These are phyloP conservation scores for Boletus subparvulus DNA, from an alignment of 768 basidiomycete species.

Conservation along the genomic window DNA sequence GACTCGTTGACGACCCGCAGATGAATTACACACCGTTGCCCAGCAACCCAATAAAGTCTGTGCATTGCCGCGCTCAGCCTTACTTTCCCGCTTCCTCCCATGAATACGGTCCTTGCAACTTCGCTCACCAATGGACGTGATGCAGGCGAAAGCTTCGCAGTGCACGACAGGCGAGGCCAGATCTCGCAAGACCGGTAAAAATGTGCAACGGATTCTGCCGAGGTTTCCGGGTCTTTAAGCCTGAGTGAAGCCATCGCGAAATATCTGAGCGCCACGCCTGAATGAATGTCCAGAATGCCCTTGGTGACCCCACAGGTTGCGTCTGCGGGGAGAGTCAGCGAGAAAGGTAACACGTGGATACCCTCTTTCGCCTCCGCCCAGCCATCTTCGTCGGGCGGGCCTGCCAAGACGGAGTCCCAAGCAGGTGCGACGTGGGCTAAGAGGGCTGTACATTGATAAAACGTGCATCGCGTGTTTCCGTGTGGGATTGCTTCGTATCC, in stretches of 20 bases:
- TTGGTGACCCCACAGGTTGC: slow-evolving; percentile 53
- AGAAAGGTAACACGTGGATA: slow-evolving; percentile 68
- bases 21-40: slow-evolving; percentile 71
- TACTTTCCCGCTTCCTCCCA: slow-evolving; percentile 65
- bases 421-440: slow-evolving; percentile 51
- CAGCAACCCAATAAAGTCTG: slow-evolving; percentile 78
- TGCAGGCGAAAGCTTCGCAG: slow-evolving; percentile 57
- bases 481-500: slow-evolving; percentile 76
- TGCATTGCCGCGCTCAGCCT: slow-evolving; percentile 65
- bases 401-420: slow-evolving; percentile 42
- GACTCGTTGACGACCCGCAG: slow-evolving; percentile 67
- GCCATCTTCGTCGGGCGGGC: slow-evolving; percentile 56
- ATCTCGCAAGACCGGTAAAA: slow-evolving; percentile 83
- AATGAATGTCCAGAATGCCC: slow-evolving; percentile 53
- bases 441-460: slow-evolving; percentile 71
- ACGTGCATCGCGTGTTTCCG: slow-evolving; percentile 65
- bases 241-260: slow-evolving; percentile 80
- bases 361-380: slow-evolving; percentile 66
- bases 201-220: slow-evolving; percentile 75
- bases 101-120: slow-evolving; percentile 53
- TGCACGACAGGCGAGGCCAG: slow-evolving; percentile 72
- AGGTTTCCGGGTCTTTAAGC: slow-evolving; percentile 62
- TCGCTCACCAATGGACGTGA: slow-evolving; percentile 58
- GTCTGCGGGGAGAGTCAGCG: slow-evolving; percentile 61
- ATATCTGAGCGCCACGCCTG: slow-evolving; percentile 70